phyloP scores from a whole-genome alignment of 176 grass and related monocot genomes.

The Panicum miliaceum region DNA sequence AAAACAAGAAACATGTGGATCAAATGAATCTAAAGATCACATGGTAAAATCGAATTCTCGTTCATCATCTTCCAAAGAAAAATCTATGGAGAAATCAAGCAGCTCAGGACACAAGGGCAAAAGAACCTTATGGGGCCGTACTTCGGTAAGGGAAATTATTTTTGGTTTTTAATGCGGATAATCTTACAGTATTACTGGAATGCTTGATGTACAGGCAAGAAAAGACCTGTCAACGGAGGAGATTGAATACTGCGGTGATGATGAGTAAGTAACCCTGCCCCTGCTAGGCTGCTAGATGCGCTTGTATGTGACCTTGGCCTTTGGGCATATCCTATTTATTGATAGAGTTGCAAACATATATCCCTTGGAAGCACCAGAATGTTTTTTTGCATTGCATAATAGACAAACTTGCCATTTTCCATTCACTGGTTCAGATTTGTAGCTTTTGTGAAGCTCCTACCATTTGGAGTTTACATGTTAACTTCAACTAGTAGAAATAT shows the following conservation, averaged over 20 bases:
- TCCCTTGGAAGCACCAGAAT: conserved; percentile 27
- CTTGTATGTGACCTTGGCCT: not conserved
- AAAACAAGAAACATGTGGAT: conserved; percentile 44
- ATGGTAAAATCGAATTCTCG: conserved; percentile 49
- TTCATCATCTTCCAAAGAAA: conserved; percentile 44
- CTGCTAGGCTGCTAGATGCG: not conserved
- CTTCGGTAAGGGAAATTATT: conserved; percentile 74
- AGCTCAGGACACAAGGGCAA: conserved; percentile 40
- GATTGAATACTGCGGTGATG: conserved; percentile 71
- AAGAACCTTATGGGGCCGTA: conserved; percentile 82
- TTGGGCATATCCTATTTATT: conserved; percentile 26
- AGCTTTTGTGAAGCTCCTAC: conserved; percentile 22
- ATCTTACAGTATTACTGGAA: conserved; percentile 42
- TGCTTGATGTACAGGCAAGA: conserved; percentile 70
- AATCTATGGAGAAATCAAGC: conserved; percentile 54
- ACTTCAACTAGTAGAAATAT: conserved; percentile 7
- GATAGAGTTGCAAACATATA: conserved; percentile 17
- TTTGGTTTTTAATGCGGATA: conserved; percentile 34
- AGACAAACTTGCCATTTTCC: conserved; percentile 8
- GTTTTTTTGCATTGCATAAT: conserved; percentile 22
- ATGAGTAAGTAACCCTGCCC: conserved; percentile 70
- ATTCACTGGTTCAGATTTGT: conserved; percentile 35
- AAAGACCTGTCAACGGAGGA: conserved; percentile 90
- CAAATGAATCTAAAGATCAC: conserved; percentile 43
- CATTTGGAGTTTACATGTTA: conserved; percentile 22